Evolutionary conservation across 768 basidiomycete genomes (phyloP), one percentile per base, ranked within the genome.

Genomic region (Trichaptum fuscoviolaceum): DNA sequence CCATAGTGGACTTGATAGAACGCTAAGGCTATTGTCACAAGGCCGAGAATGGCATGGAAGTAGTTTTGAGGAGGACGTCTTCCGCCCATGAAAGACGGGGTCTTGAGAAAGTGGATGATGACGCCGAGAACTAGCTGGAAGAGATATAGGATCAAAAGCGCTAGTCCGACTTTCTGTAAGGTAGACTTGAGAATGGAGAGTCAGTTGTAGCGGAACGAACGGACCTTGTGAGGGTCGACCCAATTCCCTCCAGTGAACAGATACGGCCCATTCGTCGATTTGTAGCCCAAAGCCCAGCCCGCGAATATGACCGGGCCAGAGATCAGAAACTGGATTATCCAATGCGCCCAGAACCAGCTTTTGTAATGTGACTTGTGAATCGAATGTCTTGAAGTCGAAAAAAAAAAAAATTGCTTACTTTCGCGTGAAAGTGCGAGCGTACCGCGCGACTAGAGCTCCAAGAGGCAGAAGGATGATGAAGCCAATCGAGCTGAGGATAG

Each of bases 391-490:
- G 3, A 52, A 52, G 10, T 5, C 15, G 10, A 52, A 52, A 12
- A 3, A 20, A 20, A 3, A 2, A 35, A 57, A 52, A 60, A 64
- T 67, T 58, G 74, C 80, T 72, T 73, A 85, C 80, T 71, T 76
- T 52, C 73, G 75, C 26, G 78, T 83, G 68, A 81, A 83, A 8
- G 85, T 87, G 63, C 87, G 79, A 17, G 79, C 71, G 69, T 82
- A 87, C 67, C 87, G 80, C 27, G 84, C 83, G 58, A 86, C 74
- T 68, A 89, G 75, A 12, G 79, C 81, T n/a, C 88, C 87, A 34
- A 84, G 66, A 3, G 87, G 88, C 9, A 90, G 79, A 20, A 89
- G 69, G 63, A 87, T 75, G 62, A 88, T 75, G 71, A 86, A 87
- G 1, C 85, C 87, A 35, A 79, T 74, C 0, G 82, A 73, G 68